These are phyloP conservation scores for Candida vartiovaarae DNA, from an alignment of 805 yeast genomes.

Conservation along the genomic window DNA sequence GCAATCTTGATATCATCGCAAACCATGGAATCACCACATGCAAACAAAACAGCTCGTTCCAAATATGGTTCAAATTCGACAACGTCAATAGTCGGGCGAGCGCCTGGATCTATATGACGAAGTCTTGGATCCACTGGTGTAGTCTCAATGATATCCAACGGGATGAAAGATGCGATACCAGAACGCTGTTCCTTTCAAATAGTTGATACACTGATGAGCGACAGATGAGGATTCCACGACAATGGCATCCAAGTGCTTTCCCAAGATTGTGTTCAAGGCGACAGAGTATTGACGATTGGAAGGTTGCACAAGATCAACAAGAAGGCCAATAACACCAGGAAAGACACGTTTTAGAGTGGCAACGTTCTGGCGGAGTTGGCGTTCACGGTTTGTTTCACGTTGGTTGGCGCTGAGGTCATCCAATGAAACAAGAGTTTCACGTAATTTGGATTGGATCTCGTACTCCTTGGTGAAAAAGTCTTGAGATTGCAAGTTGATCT, in stretches of 20 bases:
- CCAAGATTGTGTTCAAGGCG: constrained; percentile 73
- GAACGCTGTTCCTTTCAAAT: constrained; percentile 79
- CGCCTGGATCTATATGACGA: constrained; percentile 44
- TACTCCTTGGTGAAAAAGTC: constrained; percentile 40
- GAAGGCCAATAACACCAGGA: constrained; percentile 80
- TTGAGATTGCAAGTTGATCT: constrained; percentile 32
- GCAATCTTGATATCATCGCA: constrained; percentile 70
- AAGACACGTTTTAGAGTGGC: constrained; percentile 60
- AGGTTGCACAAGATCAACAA: constrained; percentile 76
- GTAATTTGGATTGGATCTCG: constrained; percentile 56
- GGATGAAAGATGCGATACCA: constrained; percentile 84
- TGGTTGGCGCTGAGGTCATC: constrained; percentile 71
- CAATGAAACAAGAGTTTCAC: constrained; percentile 50
- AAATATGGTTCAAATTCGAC: constrained; percentile 59
- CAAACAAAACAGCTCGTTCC: constrained; percentile 74
- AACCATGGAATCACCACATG: constrained; percentile 71
- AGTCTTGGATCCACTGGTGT: constrained; percentile 46
- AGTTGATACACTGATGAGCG: constrained; percentile 72
- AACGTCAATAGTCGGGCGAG: constrained; percentile 68
- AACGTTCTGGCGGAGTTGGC: constrained; percentile 65
- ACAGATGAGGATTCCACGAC: constrained; percentile 67
- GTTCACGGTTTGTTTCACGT: constrained; percentile 68
- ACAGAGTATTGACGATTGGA: constrained; percentile 60
- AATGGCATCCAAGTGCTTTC: constrained; percentile 73
- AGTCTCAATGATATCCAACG: constrained; percentile 68